Base-by-base conservation (phyloP, 2,329 filamentous ascomycete species). In the Calcarisporium arbuscula region DNA sequence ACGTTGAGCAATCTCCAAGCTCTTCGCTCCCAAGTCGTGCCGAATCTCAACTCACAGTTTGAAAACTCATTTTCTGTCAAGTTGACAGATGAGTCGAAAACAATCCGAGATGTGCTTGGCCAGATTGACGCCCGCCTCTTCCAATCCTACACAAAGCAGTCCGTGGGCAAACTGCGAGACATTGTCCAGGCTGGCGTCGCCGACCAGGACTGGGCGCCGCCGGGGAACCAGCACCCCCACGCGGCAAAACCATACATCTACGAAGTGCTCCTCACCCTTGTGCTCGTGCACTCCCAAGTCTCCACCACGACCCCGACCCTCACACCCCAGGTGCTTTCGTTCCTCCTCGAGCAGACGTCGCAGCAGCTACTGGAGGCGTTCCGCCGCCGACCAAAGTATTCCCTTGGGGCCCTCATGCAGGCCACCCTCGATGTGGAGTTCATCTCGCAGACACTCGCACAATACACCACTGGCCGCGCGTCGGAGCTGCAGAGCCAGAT, bases 381-480 rank as follows among this genome's bases (percentile, higher is more conserved):
- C 68, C 67, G 64, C 68, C 74, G 57, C 22, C 78, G 82, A 6
- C 58, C 69, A 5, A 68, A 68, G 15, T 96, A 92, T 61, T 74
- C 79, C 2, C 77, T 98, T 1, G 70, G 82, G 5, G 82, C 85
- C 6, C 74, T 98, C 32, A 94, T 96, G 81, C 94, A 98, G 62
- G 94, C 94, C 2, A 98, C 92, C 0, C 76, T 98, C 2, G 92
- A 98, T 53, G 89, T 95, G 2, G 92, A 98, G 60, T 96, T 98
- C 54, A 81, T 96, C 38, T 86, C 89, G 1, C 92, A 98, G 65
- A 95, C 90, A 5, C 72, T 98, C 21, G 85, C 77, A 41, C 82
- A 89, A 47, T 98, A 94, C 59, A 92, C 86, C 0, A 92, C 86
- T 0, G 84, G 94, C 38, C 74, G 78, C 32, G 86, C 88, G 4